Base-by-base conservation (phyloP, 139 green algal species). In the Klebsormidium nitens region DNA sequence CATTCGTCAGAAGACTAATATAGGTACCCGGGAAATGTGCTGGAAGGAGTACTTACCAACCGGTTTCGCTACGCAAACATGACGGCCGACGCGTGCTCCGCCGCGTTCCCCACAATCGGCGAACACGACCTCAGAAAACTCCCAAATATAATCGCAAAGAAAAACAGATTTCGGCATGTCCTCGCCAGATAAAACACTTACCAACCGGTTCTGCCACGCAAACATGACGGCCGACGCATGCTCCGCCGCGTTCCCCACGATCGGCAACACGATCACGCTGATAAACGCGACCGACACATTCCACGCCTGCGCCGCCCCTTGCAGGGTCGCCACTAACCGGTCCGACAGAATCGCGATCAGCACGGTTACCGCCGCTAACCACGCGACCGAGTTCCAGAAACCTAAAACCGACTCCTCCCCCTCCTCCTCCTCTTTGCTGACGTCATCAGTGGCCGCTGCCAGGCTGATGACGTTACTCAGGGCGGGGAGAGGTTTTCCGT, bases 281-380 rank as follows among this genome's bases (percentile, higher is more conserved):
- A 84, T 82, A 39, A 84, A 84, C n/a, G 74, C 46, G 17, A 84
- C 46, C 5, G 78, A 67, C 17, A 82, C 59, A 23, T 73, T 52
- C 50, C 89, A 77, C 11, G 58, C 36, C 6, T 71, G 58, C 39
- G 77, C 74, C 34, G 87, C 56, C 28, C 75, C 75, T 37, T 71
- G 63, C 0, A 26, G 2, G 38, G 5, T 58, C 5, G 59, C 6
- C 52, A 90, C 83, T 1, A 91, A 71, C 42, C 81, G 84, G 11
- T 89, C 84, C 8, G 82, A 89, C 14, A 93, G 72, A 29, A 92
- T 52, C n/a, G 84, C 59, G 57, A 91, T 92, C 70, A 87, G 63
- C 44, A 87, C 49, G 32, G 88, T 91, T 29, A 93, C 78, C 0
- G 88, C 35, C 0, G 59, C 60, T 31, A 93, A 72, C 86, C 87